Percentiles rank a stretch among this genome's conserved stretches.
phyloP scores from a whole-genome alignment of 1,139 yeast genomes.

The Saccharomyces hybrid region DNA sequence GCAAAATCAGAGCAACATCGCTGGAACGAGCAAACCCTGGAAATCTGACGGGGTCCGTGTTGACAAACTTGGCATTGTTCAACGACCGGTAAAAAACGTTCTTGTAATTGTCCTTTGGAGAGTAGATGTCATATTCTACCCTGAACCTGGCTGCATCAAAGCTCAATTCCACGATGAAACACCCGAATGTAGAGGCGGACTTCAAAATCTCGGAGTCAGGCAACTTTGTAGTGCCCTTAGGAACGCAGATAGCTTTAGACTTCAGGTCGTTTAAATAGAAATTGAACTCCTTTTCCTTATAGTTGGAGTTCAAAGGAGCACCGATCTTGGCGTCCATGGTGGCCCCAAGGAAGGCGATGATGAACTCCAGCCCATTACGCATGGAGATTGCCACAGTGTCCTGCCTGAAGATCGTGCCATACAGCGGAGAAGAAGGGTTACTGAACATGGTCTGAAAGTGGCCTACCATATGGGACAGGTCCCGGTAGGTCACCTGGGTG shows the following conservation, averaged over 20 bases:
- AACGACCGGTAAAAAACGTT: slow-evolving; percentile 29
- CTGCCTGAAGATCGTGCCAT: slow-evolving; percentile 29
- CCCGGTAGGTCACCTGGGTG: slow-evolving; percentile 33
- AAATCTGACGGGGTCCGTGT: slow-evolving; percentile 23
- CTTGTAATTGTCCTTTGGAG: slow-evolving; percentile 26
- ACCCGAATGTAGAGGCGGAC: slow-evolving; percentile 42
- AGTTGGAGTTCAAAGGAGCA: slow-evolving; percentile 58
- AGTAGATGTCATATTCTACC: slow-evolving; percentile 37
- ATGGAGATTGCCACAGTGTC: slow-evolving; percentile 50
- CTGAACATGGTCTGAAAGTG: slow-evolving; percentile 38
- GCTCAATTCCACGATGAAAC: slow-evolving; percentile 44
- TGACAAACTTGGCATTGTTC: slow-evolving; percentile 27
- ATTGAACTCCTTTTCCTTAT: slow-evolving; percentile 51
- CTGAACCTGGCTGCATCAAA: slow-evolving; percentile 35
- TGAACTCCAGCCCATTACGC: slow-evolving; percentile 51
- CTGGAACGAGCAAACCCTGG: slow-evolving; percentile 40
- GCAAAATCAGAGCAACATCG: slow-evolving; percentile 54
- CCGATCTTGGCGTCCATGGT: slow-evolving; percentile 50
- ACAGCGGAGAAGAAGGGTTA: slow-evolving; percentile 35
- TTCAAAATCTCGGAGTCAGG: slow-evolving; percentile 37
- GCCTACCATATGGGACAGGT: slow-evolving; percentile 35
- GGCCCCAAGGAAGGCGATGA: slow-evolving; percentile 45
- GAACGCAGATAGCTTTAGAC: slow-evolving; percentile 48
- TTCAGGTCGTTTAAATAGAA: slow-evolving; percentile 53
- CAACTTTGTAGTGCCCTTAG: slow-evolving; percentile 36